These are phyloP conservation scores for Xylogone sp. DNA, from an alignment of 2,329 filamentous ascomycete genomes.

Conservation along the genomic window DNA sequence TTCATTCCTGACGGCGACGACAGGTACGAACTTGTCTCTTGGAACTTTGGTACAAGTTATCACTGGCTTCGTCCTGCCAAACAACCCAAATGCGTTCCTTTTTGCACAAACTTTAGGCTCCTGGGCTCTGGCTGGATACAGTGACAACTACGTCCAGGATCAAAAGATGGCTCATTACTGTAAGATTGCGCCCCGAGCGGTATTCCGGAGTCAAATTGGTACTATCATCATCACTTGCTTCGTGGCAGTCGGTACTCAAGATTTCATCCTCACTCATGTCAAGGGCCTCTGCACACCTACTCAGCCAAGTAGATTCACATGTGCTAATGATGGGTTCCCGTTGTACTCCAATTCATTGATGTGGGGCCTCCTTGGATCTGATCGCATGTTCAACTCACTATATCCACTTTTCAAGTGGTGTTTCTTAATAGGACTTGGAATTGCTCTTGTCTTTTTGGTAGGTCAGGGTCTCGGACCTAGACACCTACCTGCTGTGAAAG, in stretches of 20 bases:
- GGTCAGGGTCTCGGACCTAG: conserved; percentile 29
- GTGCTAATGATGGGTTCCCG: conserved; percentile 25
- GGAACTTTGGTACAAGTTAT: conserved; percentile 40
- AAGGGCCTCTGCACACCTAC: conserved; percentile 17
- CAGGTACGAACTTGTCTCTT: conserved; percentile 39
- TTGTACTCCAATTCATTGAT: conserved; percentile 30
- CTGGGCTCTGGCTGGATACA: conserved; percentile 34
- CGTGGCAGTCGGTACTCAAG: conserved; percentile 36
- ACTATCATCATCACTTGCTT: conserved; percentile 40
- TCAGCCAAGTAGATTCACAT: conserved; percentile 13
- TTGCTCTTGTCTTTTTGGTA: conserved; percentile 34
- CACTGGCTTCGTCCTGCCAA: conserved; percentile 30
- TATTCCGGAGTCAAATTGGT: conserved; percentile 39
- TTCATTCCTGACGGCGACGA: conserved; percentile 40
- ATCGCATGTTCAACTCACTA: conserved; percentile 36
- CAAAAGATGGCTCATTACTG: conserved; percentile 39
- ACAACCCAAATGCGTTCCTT: conserved; percentile 34
- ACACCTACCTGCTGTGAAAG: conserved; percentile 31
- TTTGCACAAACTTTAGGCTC: conserved; percentile 37
- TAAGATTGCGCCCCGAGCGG: conserved; percentile 37
- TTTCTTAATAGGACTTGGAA: conserved; percentile 36
- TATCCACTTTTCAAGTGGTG: conserved; percentile 42
- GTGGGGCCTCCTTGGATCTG: conserved; percentile 33
- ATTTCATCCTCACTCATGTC: conserved; percentile 36
- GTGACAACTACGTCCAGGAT: conserved; percentile 27